phyloP scores from a whole-genome alignment of 2,329 filamentous ascomycete genomes.

The Penicillium sp. region DNA sequence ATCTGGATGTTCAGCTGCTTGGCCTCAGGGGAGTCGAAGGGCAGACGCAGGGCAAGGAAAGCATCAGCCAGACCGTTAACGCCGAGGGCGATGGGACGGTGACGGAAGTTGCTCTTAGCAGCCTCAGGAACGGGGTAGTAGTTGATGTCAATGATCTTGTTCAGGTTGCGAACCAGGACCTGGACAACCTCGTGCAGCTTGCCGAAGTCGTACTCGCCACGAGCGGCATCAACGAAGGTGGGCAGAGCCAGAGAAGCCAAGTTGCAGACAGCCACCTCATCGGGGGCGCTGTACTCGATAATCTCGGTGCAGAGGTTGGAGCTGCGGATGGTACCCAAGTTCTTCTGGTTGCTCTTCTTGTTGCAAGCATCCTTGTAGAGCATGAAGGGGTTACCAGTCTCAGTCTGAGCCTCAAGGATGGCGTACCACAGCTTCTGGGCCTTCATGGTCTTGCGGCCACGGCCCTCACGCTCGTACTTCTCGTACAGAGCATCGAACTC shows the following conservation, averaged over 20 bases:
- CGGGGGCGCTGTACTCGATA: constrained; percentile 92
- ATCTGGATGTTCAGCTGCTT: constrained; percentile 95
- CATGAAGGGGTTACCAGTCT: constrained; percentile 99
- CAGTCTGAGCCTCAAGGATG: constrained; percentile 95
- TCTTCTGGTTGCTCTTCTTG: constrained; percentile 99
- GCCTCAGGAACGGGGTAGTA: constrained; percentile 97
- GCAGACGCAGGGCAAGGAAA: constrained; percentile 93
- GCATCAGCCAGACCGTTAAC: constrained; percentile 97
- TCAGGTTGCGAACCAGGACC: constrained; percentile 91
- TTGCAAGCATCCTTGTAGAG: constrained; percentile 99
- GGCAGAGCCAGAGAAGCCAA: constrained; percentile 91
- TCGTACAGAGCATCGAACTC: constrained; percentile 96
- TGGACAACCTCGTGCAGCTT: constrained; percentile 94
- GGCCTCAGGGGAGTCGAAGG: constrained; percentile 94
- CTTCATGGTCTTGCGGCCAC: constrained; percentile 87
- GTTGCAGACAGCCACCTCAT: constrained; percentile 99
- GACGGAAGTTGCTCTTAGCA: constrained; percentile 93
- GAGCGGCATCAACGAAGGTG: constrained; percentile 82
- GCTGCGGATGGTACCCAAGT: constrained; percentile 95
- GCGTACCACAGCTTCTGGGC: constrained; percentile 99
- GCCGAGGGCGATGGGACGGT: constrained; percentile 92
- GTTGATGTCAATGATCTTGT: constrained; percentile 98
- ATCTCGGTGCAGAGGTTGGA: constrained; percentile 99
- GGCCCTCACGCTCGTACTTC: constrained; percentile 81
- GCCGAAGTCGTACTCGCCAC: constrained; percentile 88